phyloP scores from a whole-genome alignment of 805 yeast species.

The Tetrapisispora taiwanensis region DNA sequence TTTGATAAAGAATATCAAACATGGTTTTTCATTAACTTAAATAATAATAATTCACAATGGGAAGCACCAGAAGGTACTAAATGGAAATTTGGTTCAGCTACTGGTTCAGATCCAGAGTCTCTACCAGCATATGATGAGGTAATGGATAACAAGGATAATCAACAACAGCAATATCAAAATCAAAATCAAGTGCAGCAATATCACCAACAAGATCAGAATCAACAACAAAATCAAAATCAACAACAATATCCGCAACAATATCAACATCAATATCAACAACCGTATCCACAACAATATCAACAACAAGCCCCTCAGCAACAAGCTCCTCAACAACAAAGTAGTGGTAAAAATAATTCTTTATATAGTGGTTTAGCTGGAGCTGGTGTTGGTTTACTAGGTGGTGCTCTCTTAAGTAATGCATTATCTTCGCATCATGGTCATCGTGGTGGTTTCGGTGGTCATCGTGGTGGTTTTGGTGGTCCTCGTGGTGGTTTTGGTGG shows the following conservation, averaged over 20 bases:
- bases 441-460: constrained; percentile 28
- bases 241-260: constrained; percentile 6
- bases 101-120: background rate
- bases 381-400: constrained; percentile 57
- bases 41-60: constrained; percentile 80
- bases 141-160: background rate
- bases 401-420: constrained; percentile 41
- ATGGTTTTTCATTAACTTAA: constrained; percentile 72
- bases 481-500: constrained; percentile 21
- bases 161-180: constrained; percentile 33
- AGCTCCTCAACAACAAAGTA: background rate
- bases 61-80: constrained; percentile 61
- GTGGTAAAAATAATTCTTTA: constrained; percentile 21
- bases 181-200: constrained; percentile 15
- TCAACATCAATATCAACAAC: constrained; percentile 14
- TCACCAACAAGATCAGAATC: constrained; percentile 14
- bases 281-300: constrained; percentile 9
- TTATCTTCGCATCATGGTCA: constrained; percentile 4
- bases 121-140: constrained; percentile 12
- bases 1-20: constrained; percentile 60
- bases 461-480: too few relatives aligned
- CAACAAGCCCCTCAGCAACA: constrained; percentile 24
- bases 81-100: constrained; percentile 18
- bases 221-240: constrained; percentile 16
- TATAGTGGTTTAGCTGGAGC: constrained; percentile 33